Conservation (phyloP, 345 rosid species). For the Anacardium occidentale region DNA sequence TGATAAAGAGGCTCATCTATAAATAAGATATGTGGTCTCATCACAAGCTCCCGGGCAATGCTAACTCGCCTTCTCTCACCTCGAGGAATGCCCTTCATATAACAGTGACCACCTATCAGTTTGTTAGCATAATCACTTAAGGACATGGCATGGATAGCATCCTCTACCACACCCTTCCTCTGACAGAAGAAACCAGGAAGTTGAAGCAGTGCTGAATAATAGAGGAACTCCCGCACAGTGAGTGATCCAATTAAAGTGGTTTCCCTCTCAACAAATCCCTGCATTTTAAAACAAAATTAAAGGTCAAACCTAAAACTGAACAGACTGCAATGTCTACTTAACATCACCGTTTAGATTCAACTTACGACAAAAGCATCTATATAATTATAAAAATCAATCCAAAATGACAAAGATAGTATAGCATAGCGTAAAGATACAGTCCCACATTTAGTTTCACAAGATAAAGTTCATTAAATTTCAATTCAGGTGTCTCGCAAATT, state of each 20-base stretch:
- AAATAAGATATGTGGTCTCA: slow-evolving; percentile 87
- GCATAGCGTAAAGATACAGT: neutral
- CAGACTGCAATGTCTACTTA: neutral
- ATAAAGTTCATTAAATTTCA: too few relatives aligned
- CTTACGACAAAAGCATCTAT: neutral
- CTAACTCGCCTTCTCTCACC: slow-evolving; percentile 98
- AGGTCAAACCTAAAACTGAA: slow-evolving; percentile 4
- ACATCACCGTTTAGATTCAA: neutral
- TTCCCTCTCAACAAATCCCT: slow-evolving; percentile 96
- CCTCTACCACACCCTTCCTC: slow-evolving; percentile 91
- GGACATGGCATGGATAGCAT: slow-evolving; percentile 97
- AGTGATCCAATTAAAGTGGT: slow-evolving; percentile 79
- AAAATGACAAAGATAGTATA: neutral
- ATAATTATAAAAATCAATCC: slow-evolving; percentile 5
- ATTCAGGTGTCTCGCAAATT: too few relatives aligned
- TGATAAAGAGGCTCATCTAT: slow-evolving; percentile 98
- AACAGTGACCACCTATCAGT: slow-evolving; percentile 93
- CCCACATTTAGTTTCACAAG: too few relatives aligned
- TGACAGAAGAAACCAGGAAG: slow-evolving; percentile 94
- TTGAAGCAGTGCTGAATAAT: slow-evolving; percentile 95
- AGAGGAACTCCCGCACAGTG: slow-evolving; percentile 85
- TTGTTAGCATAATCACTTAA: slow-evolving; percentile 86
- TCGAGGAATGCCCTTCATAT: slow-evolving; percentile 82
- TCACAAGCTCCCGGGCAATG: slow-evolving; percentile 98
- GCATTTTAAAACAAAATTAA: slow-evolving; percentile 21